phyloP scores from a whole-genome alignment of 2,329 filamentous ascomycete genomes.

The Nemania serpens region DNA sequence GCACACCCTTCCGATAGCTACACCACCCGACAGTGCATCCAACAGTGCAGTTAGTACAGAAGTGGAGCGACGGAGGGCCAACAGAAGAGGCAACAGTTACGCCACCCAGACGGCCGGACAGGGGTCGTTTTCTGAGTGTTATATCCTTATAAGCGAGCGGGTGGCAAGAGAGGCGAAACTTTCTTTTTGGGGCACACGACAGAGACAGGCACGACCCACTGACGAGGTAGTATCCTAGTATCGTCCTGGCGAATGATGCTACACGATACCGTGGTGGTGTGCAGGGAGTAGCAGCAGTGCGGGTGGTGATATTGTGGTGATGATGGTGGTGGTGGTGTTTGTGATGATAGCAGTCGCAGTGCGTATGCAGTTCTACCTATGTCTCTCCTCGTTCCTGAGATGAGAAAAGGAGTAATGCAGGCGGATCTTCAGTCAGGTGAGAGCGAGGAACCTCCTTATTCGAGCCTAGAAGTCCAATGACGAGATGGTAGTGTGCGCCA shows the following conservation, averaged over 20 bases:
- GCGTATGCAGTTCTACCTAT: not conserved
- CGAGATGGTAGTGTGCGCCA: slow-evolving; percentile 28
- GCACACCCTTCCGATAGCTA: not conserved
- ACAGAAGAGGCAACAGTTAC: slow-evolving; percentile 26
- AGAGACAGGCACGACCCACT: slow-evolving; percentile 2
- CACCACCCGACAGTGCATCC: not conserved
- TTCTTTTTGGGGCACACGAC: slow-evolving; percentile 5
- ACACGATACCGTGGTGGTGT: slow-evolving; percentile 13
- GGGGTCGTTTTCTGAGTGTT: slow-evolving; percentile 20
- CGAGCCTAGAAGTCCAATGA: slow-evolving; percentile 35
- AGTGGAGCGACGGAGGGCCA: slow-evolving; percentile 2
- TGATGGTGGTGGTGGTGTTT: not conserved
- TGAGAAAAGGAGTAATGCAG: slow-evolving; percentile 15
- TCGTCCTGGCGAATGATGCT: not conserved
- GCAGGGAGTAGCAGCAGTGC: not conserved
- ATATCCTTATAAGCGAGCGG: slow-evolving; percentile 22
- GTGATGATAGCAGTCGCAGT: not conserved
- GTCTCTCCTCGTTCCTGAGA: not conserved
- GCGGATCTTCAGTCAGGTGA: slow-evolving; percentile 33
- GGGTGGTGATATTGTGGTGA: not conserved
- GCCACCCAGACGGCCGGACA: slow-evolving; percentile 40
- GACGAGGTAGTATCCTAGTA: not conserved
- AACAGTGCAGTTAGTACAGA: not conserved
- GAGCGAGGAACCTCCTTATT: slow-evolving; percentile 29
- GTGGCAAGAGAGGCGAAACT: slow-evolving; percentile 14